These are phyloP conservation scores for Fusarium virguliforme DNA, from an alignment of 2,329 filamentous ascomycete genomes.

Conservation along the genomic window DNA sequence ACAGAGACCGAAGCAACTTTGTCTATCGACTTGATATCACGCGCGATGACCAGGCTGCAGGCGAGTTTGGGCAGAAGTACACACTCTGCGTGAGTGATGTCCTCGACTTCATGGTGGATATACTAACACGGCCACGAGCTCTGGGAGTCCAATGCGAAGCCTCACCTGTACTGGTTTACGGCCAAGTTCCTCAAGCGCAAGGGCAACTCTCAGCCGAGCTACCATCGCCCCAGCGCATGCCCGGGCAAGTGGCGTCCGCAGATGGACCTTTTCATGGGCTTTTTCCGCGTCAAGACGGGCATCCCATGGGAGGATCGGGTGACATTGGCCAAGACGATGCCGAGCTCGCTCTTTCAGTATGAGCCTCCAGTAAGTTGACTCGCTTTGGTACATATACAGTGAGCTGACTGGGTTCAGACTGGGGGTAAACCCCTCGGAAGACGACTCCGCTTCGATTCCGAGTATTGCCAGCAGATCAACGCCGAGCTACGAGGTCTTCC, in stretches of 20 bases:
- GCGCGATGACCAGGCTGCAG: conserved; percentile 63
- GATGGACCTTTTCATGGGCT: conserved; percentile 67
- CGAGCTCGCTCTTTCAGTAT: conserved; percentile 61
- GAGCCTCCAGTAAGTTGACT: conserved; percentile 61
- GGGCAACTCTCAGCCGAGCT: conserved; percentile 55
- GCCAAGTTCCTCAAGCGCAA: conserved; percentile 66
- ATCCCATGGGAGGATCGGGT: conserved; percentile 73
- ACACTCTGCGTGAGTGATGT: conserved; percentile 69
- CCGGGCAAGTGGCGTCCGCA: conserved; percentile 62
- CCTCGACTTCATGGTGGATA: background rate
- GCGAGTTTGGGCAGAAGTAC: conserved; percentile 71
- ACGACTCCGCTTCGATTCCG: conserved; percentile 53
- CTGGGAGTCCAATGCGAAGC: conserved; percentile 75
- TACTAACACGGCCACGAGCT: conserved; percentile 65
- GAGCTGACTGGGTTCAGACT: conserved; percentile 46
- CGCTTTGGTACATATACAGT: background rate
- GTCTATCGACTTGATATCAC: conserved; percentile 75
- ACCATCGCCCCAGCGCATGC: conserved; percentile 59
- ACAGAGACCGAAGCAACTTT: conserved; percentile 74
- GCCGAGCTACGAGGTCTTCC: conserved; percentile 51
- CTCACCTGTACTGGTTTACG: conserved; percentile 74
- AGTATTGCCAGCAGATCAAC: conserved; percentile 57
- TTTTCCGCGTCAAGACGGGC: conserved; percentile 73
- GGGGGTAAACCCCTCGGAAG: conserved; percentile 59
- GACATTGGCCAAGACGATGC: conserved; percentile 53